Evolutionary conservation across 352 stramenopile genomes (phyloP).

Genomic region (Pythium apleroticum): DNA sequence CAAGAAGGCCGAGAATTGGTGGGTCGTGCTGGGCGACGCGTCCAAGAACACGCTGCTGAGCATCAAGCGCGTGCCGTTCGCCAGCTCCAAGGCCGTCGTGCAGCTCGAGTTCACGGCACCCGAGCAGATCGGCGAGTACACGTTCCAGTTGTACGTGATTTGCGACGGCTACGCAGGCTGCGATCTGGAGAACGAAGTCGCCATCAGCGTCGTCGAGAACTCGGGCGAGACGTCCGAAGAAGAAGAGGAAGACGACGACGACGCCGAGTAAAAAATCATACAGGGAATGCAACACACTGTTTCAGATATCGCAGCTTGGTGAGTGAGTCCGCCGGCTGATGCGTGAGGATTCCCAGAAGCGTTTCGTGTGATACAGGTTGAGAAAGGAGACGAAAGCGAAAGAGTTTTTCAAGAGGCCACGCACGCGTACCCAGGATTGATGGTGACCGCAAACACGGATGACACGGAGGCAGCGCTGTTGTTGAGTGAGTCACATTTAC

Average conservation of each 20-base stretch:
- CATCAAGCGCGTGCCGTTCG: constrained; percentile 97
- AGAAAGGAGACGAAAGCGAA: too few relatives aligned
- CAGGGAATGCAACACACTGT: not conserved
- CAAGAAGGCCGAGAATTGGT: constrained; percentile 98
- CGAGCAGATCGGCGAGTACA: constrained; percentile 92
- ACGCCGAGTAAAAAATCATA: constrained; percentile 21
- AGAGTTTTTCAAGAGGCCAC: too few relatives aligned
- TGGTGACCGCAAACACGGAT: too few relatives aligned
- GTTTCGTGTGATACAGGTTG: too few relatives aligned
- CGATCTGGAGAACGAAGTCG: constrained; percentile 96
- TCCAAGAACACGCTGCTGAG: constrained; percentile 95
- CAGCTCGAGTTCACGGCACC: constrained; percentile 96
- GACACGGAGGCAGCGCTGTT: not conserved
- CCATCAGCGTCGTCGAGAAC: constrained; percentile 58
- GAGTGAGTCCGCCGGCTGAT: too few relatives aligned
- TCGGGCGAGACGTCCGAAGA: constrained; percentile 26
- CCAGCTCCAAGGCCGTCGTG: constrained; percentile 70
- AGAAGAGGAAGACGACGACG: constrained; percentile 27
- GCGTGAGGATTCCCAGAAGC: too few relatives aligned
- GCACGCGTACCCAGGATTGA: too few relatives aligned
- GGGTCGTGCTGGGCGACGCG: constrained; percentile 96
- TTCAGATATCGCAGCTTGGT: not conserved
- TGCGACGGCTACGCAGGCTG: constrained; percentile 98
- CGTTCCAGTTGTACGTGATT: constrained; percentile 98
- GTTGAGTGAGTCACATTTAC: not conserved